Percentiles rank a stretch among this genome's conserved stretches.
These are phyloP conservation scores for Echeveria elegans DNA, from an alignment of 164 flowering plant genomes.

Conservation along the genomic window DNA sequence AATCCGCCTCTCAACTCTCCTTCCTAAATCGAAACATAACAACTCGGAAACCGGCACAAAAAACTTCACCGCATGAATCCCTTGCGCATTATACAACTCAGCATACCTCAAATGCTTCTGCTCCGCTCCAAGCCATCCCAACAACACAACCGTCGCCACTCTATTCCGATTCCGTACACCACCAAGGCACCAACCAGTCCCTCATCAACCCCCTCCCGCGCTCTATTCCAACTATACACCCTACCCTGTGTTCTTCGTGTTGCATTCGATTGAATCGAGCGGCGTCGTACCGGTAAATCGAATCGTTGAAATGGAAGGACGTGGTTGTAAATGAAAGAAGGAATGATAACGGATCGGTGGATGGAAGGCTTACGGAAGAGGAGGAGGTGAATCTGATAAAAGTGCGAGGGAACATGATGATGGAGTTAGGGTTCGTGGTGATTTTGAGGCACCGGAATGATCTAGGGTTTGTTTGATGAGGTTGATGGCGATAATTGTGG, in stretches of 20 bases:
- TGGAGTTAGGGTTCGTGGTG: not conserved
- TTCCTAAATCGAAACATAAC: conserved; percentile 58
- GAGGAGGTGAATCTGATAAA: not conserved
- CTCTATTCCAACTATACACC: conserved; percentile 11
- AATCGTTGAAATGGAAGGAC: not conserved
- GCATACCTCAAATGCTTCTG: conserved; percentile 69
- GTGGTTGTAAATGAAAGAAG: not conserved
- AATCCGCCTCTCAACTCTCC: conserved; percentile 37
- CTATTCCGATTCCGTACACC: conserved; percentile 13
- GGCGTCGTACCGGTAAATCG: not conserved
- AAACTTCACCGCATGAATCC: conserved; percentile 63
- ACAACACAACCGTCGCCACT: conserved; percentile 50
- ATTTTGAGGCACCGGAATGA: not conserved
- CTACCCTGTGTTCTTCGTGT: not conserved
- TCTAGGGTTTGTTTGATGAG: not conserved
- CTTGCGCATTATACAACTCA: conserved; percentile 59
- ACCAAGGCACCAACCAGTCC: conserved; percentile 10
- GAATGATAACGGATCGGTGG: not conserved
- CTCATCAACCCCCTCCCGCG: conserved; percentile 14
- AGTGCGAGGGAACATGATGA: not conserved
- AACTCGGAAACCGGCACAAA: conserved; percentile 50
- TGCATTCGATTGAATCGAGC: not conserved
- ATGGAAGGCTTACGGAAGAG: not conserved
- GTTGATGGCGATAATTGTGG: too few relatives aligned
- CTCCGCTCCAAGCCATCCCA: conserved; percentile 92